A percentile compares a stretch with the other conserved stretches of the same genome.
These are phyloP conservation scores for Calonectria multiphialidica DNA, from an alignment of 2,329 filamentous ascomycete genomes.

Conservation along the genomic window DNA sequence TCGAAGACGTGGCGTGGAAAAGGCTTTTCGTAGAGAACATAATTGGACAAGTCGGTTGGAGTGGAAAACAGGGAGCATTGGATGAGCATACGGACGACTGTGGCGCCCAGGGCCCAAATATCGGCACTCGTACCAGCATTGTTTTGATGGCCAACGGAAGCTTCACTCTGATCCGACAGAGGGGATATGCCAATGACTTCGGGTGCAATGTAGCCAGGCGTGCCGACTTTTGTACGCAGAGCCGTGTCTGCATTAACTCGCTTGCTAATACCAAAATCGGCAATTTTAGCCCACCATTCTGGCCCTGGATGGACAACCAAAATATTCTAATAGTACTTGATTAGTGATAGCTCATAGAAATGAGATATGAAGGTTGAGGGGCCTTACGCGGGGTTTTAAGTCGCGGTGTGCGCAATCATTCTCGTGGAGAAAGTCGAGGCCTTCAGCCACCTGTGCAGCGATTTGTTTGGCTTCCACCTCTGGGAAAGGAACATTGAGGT, in stretches of 20 bases:
- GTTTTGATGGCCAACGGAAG: not conserved
- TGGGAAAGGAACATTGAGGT: not conserved
- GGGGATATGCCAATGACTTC: not conserved
- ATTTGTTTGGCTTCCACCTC: not conserved
- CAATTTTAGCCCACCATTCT: not conserved
- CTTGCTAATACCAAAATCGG: not conserved
- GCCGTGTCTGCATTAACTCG: not conserved
- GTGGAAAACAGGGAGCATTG: not conserved
- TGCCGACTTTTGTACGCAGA: not conserved
- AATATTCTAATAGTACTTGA: not conserved
- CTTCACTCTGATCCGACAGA: not conserved
- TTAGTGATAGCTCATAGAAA: not conserved
- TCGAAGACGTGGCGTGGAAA: not conserved
- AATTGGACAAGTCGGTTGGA: not conserved
- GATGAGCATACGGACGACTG: not conserved
- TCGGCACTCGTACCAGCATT: too few relatives aligned
- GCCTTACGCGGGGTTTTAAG: not conserved
- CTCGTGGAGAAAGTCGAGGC: not conserved
- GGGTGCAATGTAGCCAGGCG: not conserved
- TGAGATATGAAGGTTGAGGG: not conserved
- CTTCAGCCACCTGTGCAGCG: not conserved
- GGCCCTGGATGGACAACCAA: not conserved
- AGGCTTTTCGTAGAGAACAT: not conserved
- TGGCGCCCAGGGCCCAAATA: not conserved
- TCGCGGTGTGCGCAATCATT: not conserved